Base-by-base conservation (phyloP, 371 early-diverging fungal genomes). In the Cokeromyces recurvatus region DNA sequence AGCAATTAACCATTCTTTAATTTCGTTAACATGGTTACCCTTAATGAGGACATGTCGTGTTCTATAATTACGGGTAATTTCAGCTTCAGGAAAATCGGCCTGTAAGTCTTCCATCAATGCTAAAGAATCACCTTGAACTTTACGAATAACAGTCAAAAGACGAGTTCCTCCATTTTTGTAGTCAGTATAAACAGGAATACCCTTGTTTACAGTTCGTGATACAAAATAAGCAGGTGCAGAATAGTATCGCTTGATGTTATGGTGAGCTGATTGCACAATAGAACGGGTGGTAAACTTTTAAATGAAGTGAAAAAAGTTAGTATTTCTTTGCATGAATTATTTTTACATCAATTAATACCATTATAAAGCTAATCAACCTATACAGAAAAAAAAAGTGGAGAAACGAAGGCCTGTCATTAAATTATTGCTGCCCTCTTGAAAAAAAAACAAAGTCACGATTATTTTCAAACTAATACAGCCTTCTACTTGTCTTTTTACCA, bases 111-210 rank as follows among this genome's bases (percentile, higher is more conserved):
- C 44, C 19, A 57, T 51, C 24, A 78, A 27, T 34, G 70, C 85
- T 47, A 78, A 54, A 7, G 79, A 51, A 54, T 88, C 78, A 17
- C 93, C 93, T 46, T 84, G 73, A 23, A 92, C 74, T 41, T 86
- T 79, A 43, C 89, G 81, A 37, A 92, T 67, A 36, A 85, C 62
- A 2, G 91, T 91, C 50, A 77, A 66, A 32, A 65, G 61, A 44
- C 81, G 75, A 10, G 87, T 82, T 14, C 79, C 55, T 14, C 83
- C 84, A 60, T 87, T 87, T 53, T 79, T 82, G 48, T 80, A 59
- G 32, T 91, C 88, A 3, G 76, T 67, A 62, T 90, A 91, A 4
- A 89, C 82, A 12, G 92, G 87, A 31, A 86, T 66, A 32, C 66
- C 63, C 55, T 81, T 62, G 63, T 77, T 77, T 40, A 59, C 44